phyloP scores from a whole-genome alignment of 140 eudicot genomes.

The Artemisia princeps region DNA sequence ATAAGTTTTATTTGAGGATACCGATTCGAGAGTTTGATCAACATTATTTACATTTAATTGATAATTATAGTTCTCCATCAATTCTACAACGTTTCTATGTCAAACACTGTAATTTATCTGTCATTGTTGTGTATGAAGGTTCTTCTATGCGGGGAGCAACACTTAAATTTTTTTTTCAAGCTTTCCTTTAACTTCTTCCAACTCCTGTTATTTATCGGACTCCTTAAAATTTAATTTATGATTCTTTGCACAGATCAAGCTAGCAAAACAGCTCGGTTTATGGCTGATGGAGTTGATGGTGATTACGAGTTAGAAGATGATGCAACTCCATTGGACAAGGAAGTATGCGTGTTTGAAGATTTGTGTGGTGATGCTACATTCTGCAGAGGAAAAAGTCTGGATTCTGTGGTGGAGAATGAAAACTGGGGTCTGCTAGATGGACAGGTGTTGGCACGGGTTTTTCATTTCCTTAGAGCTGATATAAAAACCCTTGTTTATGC shows the following conservation, averaged over 20 bases:
- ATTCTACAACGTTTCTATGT: not conserved
- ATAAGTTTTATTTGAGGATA: not conserved
- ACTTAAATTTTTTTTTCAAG: not conserved
- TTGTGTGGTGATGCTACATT: slow-evolving; percentile 54
- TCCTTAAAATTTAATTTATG: not conserved
- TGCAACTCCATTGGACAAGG: slow-evolving; percentile 26
- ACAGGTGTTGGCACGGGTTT: slow-evolving; percentile 61
- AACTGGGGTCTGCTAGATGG: slow-evolving; percentile 80
- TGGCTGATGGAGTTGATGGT: slow-evolving; percentile 47
- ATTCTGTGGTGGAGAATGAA: slow-evolving; percentile 28
- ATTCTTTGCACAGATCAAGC: slow-evolving; percentile 40
- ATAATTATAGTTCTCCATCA: not conserved
- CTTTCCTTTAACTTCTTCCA: not conserved
- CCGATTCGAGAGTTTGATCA: not conserved
- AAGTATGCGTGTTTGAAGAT: slow-evolving; percentile 54
- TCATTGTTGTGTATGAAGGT: too few relatives aligned
- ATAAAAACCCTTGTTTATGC: slow-evolving; percentile 68
- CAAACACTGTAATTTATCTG: too few relatives aligned
- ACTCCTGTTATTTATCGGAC: not conserved
- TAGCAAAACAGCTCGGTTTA: slow-evolving; percentile 45
- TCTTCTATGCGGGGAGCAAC: too few relatives aligned
- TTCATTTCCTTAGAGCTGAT: slow-evolving; percentile 76
- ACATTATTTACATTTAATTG: not conserved
- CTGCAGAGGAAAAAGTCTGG: slow-evolving; percentile 24
- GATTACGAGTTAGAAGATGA: slow-evolving; percentile 48